Base-by-base conservation (phyloP, 1,139 yeast genomes). In the Trichomonascaceae sp. region DNA sequence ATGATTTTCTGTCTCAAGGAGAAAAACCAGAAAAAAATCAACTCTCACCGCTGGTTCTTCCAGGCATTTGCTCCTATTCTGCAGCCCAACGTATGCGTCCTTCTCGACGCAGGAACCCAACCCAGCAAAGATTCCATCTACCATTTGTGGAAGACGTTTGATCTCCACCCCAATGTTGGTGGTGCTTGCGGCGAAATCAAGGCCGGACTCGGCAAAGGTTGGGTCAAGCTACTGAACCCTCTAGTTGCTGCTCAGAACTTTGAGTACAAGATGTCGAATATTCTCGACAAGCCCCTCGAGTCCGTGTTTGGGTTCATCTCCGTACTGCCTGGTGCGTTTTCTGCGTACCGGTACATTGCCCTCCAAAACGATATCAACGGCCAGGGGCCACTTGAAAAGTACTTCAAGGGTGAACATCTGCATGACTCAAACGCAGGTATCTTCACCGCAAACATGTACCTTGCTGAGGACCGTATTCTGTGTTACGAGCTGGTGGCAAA, bases 141-240 rank as follows among this genome's bases (percentile, higher is more conserved):
- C 55, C 74, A 75, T 46, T 62, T 80, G 37, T 80, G 93, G 93
- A 72, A 70, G 50, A 59, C 78, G 8, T 80, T 80, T 54, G 74
- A 76, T 43, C 42, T 47, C 20, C 77, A 79, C 51, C 71, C 76
- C 1, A 65, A 69, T 38, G 82, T 80, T n/a, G 93, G 85, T 1
- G 93, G 93, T 15, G 85, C 92, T 2, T 80, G 93, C 65, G 93
- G 93, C 17, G 93, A 80, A 51, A 79, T 80, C 62, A 69, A 68
- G 41, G 81, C 79, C 2, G 66, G 76, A 40, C 61, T 78, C 38
- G 89, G 92, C 4, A 65, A 62, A 3, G 68, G 67, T 4, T 65
- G 65, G 37, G 57, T 59, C 36, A 62, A 76, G 36, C 62, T 80
- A 32, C 51, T 69, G 16, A 80, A 80, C 50, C 93, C 93, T 4